Evolutionary conservation across 2,329 filamentous ascomycete species (phyloP).

Genomic region (Escovopsis sp.): DNA sequence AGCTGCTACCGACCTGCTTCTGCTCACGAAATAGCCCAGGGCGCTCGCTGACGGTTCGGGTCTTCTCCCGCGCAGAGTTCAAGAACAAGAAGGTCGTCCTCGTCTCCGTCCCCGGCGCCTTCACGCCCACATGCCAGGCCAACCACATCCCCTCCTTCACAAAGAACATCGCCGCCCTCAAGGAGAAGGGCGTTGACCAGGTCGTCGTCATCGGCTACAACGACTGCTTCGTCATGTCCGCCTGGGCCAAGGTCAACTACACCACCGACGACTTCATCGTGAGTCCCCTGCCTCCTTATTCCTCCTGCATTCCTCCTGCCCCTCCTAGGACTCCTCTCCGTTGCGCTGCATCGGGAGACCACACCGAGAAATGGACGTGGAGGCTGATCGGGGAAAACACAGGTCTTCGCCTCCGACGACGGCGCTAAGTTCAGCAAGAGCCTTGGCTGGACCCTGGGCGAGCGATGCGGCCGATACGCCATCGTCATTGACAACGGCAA

Average conservation of each 20-base stretch:
- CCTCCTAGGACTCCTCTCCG: neutral
- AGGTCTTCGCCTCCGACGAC: constrained; percentile 64
- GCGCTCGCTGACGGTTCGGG: constrained; percentile 1
- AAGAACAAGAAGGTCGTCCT: constrained; percentile 41
- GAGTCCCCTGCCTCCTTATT: constrained; percentile 12
- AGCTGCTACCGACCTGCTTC: constrained; percentile 7
- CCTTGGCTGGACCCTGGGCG: constrained; percentile 62
- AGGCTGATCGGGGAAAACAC: neutral
- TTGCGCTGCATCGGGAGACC: neutral
- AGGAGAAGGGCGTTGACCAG: constrained; percentile 67
- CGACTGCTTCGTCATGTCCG: constrained; percentile 76
- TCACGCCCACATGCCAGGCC: constrained; percentile 76
- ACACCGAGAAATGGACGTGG: too few species aligned
- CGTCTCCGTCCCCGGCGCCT: constrained; percentile 52
- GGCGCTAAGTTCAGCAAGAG: constrained; percentile 58
- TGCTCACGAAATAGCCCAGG: neutral
- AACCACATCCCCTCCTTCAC: constrained; percentile 73
- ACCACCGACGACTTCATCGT: constrained; percentile 53
- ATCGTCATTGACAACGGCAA: constrained; percentile 74
- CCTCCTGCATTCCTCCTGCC: neutral
- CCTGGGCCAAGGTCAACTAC: constrained; percentile 79
- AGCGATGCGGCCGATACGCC: constrained; percentile 65
- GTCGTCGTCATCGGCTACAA: constrained; percentile 74
- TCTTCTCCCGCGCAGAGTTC: constrained; percentile 27
- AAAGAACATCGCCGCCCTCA: constrained; percentile 52